phyloP scores from a whole-genome alignment of 1,284 basidiomycete genomes.

The Erythrobasidium hasegawianum region DNA sequence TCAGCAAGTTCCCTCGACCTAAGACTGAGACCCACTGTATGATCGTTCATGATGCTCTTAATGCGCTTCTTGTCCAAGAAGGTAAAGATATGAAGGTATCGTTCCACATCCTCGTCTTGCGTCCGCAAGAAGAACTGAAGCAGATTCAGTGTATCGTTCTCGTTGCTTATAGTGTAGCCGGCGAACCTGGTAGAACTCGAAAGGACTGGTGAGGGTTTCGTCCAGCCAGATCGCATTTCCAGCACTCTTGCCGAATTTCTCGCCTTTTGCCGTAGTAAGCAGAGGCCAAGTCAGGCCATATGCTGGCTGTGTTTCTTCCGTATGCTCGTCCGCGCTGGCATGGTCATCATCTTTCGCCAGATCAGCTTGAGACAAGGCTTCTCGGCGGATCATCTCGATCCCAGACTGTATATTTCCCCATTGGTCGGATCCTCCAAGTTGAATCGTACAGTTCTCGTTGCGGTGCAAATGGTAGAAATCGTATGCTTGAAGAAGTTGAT shows the following conservation, averaged over 20 bases:
- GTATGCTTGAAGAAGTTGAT: constrained; percentile 94
- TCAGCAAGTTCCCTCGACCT: constrained; percentile 49
- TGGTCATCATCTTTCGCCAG: constrained; percentile 32
- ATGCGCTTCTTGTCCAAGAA: constrained; percentile 65
- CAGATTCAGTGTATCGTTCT: neutral
- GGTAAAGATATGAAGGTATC: constrained; percentile 79
- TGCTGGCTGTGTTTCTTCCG: constrained; percentile 53
- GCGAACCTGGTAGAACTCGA: constrained; percentile 85
- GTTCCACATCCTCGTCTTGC: constrained; percentile 74
- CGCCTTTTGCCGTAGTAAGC: constrained; percentile 81
- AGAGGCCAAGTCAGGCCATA: constrained; percentile 91
- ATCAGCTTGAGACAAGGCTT: constrained; percentile 20
- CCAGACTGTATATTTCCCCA: constrained; percentile 62
- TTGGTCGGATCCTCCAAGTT: constrained; percentile 95
- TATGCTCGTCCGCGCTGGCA: constrained; percentile 30
- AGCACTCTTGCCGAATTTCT: constrained; percentile 96
- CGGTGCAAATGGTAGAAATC: constrained; percentile 81
- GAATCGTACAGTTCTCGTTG: constrained; percentile 69
- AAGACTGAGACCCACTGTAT: constrained; percentile 48
- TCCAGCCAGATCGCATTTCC: constrained; percentile 95
- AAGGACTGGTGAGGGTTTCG: constrained; percentile 66
- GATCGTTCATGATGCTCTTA: constrained; percentile 58
- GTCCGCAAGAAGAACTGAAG: constrained; percentile 81
- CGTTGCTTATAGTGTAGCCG: neutral
- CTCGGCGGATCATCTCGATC: constrained; percentile 42